Conservation (phyloP, 2,329 filamentous ascomycete species). For the Microsporum canis region DNA sequence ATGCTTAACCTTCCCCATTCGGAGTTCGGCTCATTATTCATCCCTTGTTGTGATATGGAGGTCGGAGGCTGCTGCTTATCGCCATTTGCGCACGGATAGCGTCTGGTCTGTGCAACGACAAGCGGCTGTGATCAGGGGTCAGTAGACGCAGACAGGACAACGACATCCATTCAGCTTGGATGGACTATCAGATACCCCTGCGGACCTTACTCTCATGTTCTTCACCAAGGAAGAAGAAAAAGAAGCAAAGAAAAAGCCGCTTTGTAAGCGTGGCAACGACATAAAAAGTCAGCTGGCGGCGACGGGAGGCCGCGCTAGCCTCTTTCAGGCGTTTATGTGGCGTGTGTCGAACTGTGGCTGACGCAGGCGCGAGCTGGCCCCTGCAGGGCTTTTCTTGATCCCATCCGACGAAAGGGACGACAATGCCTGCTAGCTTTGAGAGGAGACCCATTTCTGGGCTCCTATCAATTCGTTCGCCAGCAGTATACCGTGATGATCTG, state of each 20-base stretch:
- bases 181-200: background rate
- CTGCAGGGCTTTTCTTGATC: background rate
- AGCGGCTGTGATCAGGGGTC: background rate
- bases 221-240: background rate
- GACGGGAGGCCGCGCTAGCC: conserved; percentile 5
- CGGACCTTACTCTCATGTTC: background rate
- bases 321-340: conserved; percentile 4
- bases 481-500: conserved; percentile 3
- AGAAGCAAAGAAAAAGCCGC: background rate
- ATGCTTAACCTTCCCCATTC: background rate
- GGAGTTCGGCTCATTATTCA: background rate
- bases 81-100: conserved; percentile 1
- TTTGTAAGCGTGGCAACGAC: conserved; percentile 1
- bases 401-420: background rate
- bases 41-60: background rate
- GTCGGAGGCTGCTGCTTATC: background rate
- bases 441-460: background rate
- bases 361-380: conserved; percentile 3
- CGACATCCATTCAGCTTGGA: background rate
- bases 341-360: conserved; percentile 3
- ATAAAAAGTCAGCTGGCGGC: conserved; percentile 1
- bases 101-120: background rate
- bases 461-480: background rate
- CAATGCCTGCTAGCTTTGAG: background rate
- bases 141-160: background rate